These are phyloP conservation scores for Gossypium aridum DNA, from an alignment of 441 rosid genomes.

Conservation along the genomic window DNA sequence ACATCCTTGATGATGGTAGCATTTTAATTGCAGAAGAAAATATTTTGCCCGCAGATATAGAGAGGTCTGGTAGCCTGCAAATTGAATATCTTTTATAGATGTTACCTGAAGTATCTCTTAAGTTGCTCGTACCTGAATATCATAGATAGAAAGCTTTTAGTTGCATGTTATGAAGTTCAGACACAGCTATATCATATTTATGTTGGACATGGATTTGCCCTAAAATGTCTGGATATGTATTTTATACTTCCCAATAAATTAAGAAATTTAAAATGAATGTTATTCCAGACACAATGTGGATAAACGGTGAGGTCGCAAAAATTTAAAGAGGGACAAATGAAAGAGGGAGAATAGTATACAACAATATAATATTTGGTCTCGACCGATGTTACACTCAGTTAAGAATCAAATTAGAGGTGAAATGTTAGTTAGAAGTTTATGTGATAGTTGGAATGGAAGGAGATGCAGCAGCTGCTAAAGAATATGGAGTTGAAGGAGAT, in stretches of 20 bases:
- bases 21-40: background rate
- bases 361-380: background rate
- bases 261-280: background rate
- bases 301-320: background rate
- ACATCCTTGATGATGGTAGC: background rate
- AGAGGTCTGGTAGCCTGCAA: background rate
- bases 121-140: background rate
- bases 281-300: background rate
- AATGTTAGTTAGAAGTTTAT: background rate
- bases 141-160: background rate
- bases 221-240: background rate
- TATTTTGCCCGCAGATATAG: background rate
- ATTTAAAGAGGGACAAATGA: background rate
- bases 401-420: background rate
- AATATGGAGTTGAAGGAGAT: background rate
- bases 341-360: background rate
- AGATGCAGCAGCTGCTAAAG: background rate
- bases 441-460: background rate
- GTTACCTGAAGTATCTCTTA: background rate
- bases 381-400: background rate
- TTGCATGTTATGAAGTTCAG: background rate
- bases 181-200: background rate
- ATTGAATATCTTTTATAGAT: background rate
- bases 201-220: background rate
- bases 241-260: background rate